Evolutionary conservation across 257 asterid genomes (phyloP).

Genomic region (Lavandula angustifolia): DNA sequence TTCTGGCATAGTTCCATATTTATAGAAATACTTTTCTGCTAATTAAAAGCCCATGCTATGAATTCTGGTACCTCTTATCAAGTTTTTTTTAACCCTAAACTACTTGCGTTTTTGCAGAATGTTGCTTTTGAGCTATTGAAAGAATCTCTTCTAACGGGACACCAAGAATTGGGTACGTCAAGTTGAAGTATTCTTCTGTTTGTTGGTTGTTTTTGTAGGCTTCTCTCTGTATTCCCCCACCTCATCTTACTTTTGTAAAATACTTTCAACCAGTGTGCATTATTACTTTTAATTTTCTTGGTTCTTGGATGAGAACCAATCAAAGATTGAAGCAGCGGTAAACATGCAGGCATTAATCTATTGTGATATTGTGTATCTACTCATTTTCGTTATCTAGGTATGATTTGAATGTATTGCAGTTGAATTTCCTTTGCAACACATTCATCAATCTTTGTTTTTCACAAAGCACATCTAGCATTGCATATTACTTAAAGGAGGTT

Average conservation of each 20-base stretch:
- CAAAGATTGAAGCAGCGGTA: background rate
- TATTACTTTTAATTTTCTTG: background rate
- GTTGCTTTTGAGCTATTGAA: slow-evolving; percentile 77
- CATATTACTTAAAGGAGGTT: background rate
- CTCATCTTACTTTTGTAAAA: background rate
- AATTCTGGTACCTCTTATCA: slow-evolving; percentile 4
- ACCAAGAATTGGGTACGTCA: slow-evolving; percentile 53
- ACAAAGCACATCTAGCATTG: background rate
- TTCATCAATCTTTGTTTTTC: background rate
- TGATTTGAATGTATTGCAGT: slow-evolving; percentile 8
- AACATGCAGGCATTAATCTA: background rate
- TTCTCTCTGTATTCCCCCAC: background rate
- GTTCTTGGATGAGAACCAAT: slow-evolving; percentile 10
- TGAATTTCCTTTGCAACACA: background rate
- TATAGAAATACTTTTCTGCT: background rate
- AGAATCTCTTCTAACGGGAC: slow-evolving; percentile 57
- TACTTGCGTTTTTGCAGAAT: slow-evolving; percentile 58
- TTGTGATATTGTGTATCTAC: background rate
- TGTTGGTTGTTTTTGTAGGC: slow-evolving; percentile 13
- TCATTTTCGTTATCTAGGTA: background rate
- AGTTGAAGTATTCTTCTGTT: slow-evolving; percentile 23
- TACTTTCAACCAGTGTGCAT: background rate
- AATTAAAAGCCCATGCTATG: background rate
- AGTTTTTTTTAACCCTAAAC: background rate
- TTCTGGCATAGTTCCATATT: background rate